Evolutionary conservation across 139 green algal genomes (phyloP).

Genomic region (Coelastrella sp.): DNA sequence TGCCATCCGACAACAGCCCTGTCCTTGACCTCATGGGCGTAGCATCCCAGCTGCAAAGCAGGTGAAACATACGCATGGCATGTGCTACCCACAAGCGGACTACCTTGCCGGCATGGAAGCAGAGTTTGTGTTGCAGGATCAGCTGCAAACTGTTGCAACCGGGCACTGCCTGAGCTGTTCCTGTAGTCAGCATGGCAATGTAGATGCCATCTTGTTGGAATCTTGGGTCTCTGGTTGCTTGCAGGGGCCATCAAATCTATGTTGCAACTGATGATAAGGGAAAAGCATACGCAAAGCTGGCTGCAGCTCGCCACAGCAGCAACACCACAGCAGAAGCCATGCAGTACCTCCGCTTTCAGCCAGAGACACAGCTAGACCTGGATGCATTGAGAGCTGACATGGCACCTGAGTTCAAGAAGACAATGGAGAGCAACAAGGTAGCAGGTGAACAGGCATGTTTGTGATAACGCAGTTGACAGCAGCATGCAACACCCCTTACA

Average conservation of each 20-base stretch:
- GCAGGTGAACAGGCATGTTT: not conserved
- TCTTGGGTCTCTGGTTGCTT: not conserved
- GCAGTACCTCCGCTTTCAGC: not conserved
- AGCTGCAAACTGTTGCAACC: too few species aligned
- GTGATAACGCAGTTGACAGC: not conserved
- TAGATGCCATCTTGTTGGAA: not conserved
- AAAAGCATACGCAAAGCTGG: not conserved
- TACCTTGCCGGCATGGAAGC: too few species aligned
- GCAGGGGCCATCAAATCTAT: slow-evolving; percentile 26
- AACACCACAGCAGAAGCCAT: slow-evolving; percentile 37
- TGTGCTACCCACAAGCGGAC: too few species aligned
- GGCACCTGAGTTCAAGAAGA: not conserved
- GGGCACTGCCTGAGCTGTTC: too few species aligned
- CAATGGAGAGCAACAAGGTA: not conserved
- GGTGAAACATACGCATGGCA: not conserved
- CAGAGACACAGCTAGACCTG: not conserved
- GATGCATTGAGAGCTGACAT: not conserved
- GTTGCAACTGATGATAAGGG: not conserved
- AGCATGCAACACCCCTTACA: too few species aligned
- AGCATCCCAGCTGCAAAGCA: not conserved
- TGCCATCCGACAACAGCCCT: not conserved
- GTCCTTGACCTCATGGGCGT: slow-evolving; percentile 9
- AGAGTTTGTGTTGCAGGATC: too few species aligned
- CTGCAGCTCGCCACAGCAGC: slow-evolving; percentile 41
- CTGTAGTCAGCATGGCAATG: too few species aligned